Base-by-base conservation (phyloP, 2,329 filamentous ascomycete genomes). In the Trichoderma sp. region DNA sequence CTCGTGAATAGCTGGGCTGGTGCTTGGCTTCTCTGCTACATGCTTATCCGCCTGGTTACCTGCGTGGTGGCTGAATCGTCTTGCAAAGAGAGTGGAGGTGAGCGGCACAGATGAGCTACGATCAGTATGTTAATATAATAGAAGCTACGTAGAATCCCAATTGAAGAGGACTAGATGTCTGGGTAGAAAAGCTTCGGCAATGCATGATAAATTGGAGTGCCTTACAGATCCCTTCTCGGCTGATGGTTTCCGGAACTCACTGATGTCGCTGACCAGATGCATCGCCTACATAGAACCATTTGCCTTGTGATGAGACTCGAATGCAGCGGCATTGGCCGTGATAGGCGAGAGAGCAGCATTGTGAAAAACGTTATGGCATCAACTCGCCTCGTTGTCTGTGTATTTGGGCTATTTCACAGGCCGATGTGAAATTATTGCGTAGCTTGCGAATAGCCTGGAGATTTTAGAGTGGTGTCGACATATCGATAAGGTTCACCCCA, bases 1-100 rank as follows among this genome's bases (percentile, higher is more conserved):
- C 80, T 99, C 95, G 77, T 90, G 92, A 9, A 78, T n/a, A 15
- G 61, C 9, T 8, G 52, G 53, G 7, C 6, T 50, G 34, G 12
- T 9, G 9, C 13, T 57, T 0, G 52, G 45, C 15, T 68, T 59
- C 17, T 57, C 39, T 15, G 54, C 42, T 7, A 34, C 39, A n/a
- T 29, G 8, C 25, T 53, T 59, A 39, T 58, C 39, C 9, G 42
- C 9, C 58, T 67, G 25, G 25, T 61, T 70, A 35, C 70, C 60
- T 58, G 69, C 69, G 48, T 72, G 70, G 32, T 52, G 59, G 13
- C 29, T 45, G 54, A 42, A 17, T 35, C 61, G 67, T 32, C 29
- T 52, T 37, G 32, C 6, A 17, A 61, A 8, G 7, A 39, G 22
- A 64, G n/a, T n/a, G n/a, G 35, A 50, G n/a, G 35, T 8, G 29